phyloP scores from a whole-genome alignment of 1,284 basidiomycete genomes.

The Takashimella tepidaria region DNA sequence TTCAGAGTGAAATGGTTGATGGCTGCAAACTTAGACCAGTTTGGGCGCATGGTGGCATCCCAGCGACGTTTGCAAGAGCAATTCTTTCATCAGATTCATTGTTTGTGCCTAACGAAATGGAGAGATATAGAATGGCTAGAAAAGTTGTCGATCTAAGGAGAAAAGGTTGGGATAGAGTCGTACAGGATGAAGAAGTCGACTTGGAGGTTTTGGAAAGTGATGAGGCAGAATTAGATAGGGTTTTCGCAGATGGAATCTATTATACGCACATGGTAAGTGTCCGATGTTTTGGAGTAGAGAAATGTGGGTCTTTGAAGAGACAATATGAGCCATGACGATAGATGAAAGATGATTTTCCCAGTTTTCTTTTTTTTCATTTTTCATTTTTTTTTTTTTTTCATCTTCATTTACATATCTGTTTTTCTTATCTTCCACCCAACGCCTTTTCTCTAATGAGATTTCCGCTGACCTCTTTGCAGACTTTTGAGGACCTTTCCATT shows the following conservation, averaged over 20 bases:
- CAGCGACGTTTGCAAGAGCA: constrained; percentile 65
- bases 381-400: constrained; percentile 1
- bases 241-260: constrained; percentile 77
- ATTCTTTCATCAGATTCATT: constrained; percentile 72
- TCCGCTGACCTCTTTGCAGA: constrained; percentile 50
- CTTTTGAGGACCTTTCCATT: constrained; percentile 66
- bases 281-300: no score
- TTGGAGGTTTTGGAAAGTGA: constrained; percentile 43
- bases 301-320: no score
- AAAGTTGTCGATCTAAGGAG: constrained; percentile 69
- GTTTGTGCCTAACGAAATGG: constrained; percentile 72
- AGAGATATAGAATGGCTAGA: constrained; percentile 72
- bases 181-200: constrained; percentile 5
- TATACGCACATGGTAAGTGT: constrained; percentile 77
- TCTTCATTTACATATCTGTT: not conserved
- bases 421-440: no score
- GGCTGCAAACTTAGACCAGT: constrained; percentile 41
- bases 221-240: constrained; percentile 52
- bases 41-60: constrained; percentile 67
- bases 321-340: constrained; percentile 7
- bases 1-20: not conserved
- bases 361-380: no score
- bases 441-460: not conserved
- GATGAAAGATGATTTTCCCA: constrained; percentile 3
- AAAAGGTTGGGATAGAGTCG: constrained; percentile 38